These are phyloP conservation scores for Akanthomyces uredinophilus DNA, from an alignment of 2,329 filamentous ascomycete species.

Conservation along the genomic window DNA sequence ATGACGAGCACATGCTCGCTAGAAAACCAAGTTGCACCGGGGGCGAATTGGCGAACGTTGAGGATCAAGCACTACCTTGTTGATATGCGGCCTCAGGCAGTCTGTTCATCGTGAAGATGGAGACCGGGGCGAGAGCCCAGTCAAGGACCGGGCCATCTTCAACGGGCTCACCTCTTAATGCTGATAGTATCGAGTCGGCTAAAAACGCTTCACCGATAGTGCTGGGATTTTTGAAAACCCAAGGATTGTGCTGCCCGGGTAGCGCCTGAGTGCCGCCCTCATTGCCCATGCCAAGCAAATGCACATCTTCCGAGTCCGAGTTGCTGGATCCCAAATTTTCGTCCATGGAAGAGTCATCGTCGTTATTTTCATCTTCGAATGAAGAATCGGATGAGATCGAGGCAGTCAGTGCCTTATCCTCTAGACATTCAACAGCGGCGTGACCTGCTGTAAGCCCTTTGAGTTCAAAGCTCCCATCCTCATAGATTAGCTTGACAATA, in stretches of 20 bases:
- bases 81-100: not conserved
- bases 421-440: not conserved
- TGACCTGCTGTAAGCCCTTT: conserved; percentile 3
- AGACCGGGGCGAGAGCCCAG: not conserved
- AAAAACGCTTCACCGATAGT: not conserved
- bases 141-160: not conserved
- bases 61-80: not conserved
- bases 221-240: not conserved
- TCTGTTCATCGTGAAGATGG: not conserved
- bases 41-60: not conserved
- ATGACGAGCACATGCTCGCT: not conserved
- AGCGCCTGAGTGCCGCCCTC: not conserved
- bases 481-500: not conserved
- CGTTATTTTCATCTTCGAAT: not conserved
- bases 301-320: not conserved
- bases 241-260: not conserved
- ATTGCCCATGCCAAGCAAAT: not conserved
- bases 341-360: not conserved
- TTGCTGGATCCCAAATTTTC: not conserved
- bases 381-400: not conserved
- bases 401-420: not conserved
- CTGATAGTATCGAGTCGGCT: not conserved
- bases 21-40: not conserved
- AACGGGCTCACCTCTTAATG: not conserved
- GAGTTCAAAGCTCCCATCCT: not conserved